phyloP scores from a whole-genome alignment of 208 protist genomes.

The Trypanosoma theileri region DNA sequence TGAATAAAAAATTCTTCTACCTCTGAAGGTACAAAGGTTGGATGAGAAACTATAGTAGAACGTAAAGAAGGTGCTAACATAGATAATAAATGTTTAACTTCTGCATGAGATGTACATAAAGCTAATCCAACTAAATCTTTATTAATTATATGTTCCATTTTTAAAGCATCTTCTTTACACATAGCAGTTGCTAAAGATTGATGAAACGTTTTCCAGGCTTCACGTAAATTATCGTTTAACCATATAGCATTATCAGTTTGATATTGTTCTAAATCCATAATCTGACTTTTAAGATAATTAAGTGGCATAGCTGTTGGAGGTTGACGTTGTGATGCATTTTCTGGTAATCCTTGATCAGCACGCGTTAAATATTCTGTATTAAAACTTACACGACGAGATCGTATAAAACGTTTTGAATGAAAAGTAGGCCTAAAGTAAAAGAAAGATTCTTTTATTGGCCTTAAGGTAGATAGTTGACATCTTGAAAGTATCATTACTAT shows the following conservation, averaged over 20 bases:
- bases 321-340: slow-evolving; percentile 9
- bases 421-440: background rate
- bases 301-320: slow-evolving; percentile 30
- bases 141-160: slow-evolving; percentile 37
- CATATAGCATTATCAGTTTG: slow-evolving; percentile 56
- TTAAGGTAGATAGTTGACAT: background rate
- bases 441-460: background rate
- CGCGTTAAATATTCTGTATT: background rate
- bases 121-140: slow-evolving; percentile 66
- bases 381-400: background rate
- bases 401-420: slow-evolving; percentile 14
- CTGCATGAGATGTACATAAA: slow-evolving; percentile 56
- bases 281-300: slow-evolving; percentile 16
- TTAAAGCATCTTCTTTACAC: slow-evolving; percentile 27
- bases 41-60: slow-evolving; percentile 36
- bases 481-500: background rate
- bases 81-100: slow-evolving; percentile 67
- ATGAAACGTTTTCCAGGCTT: slow-evolving; percentile 60
- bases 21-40: slow-evolving; percentile 37
- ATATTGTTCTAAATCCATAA: slow-evolving; percentile 32
- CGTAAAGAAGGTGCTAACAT: slow-evolving; percentile 54
- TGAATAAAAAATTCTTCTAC: slow-evolving; percentile 85
- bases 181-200: slow-evolving; percentile 27
- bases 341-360: background rate
- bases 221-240: slow-evolving; percentile 42